Conservation (phyloP, 257 asterid genomes). For the Buddleja alternifolia region DNA sequence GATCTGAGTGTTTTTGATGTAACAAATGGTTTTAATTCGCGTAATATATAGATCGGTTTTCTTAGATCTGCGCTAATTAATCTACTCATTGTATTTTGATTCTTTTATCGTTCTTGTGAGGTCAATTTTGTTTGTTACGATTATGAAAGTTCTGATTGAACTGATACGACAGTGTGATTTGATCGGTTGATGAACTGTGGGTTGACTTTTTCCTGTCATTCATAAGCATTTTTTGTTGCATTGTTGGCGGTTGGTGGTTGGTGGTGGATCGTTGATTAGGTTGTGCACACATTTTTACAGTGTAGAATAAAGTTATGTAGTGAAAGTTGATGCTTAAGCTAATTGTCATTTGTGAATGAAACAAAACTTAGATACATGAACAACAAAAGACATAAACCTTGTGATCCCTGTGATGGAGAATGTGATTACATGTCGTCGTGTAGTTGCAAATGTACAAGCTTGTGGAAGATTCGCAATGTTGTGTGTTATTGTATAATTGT, state of each 20-base stretch:
- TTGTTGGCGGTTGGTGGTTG: no score
- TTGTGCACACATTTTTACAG: neutral
- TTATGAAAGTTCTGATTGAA: neutral
- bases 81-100: no score
- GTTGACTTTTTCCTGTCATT: neutral
- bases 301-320: neutral
- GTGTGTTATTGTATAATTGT: neutral
- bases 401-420: neutral
- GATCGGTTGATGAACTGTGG: neutral
- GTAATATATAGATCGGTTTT: constrained; percentile 23
- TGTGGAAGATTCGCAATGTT: neutral
- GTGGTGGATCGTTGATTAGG: no score
- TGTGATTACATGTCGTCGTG: neutral
- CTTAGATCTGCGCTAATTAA: constrained; percentile 6
- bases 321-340: neutral
- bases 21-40: neutral
- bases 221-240: neutral
- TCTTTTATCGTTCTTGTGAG: neutral
- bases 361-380: no score
- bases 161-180: neutral
- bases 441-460: neutral
- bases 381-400: neutral
- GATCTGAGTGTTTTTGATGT: constrained; percentile 25
- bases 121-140: neutral
- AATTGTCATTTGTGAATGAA: neutral